Base-by-base conservation (phyloP, 225 moss, liverwort and hornwort species). In the Marchantia paleacea region DNA sequence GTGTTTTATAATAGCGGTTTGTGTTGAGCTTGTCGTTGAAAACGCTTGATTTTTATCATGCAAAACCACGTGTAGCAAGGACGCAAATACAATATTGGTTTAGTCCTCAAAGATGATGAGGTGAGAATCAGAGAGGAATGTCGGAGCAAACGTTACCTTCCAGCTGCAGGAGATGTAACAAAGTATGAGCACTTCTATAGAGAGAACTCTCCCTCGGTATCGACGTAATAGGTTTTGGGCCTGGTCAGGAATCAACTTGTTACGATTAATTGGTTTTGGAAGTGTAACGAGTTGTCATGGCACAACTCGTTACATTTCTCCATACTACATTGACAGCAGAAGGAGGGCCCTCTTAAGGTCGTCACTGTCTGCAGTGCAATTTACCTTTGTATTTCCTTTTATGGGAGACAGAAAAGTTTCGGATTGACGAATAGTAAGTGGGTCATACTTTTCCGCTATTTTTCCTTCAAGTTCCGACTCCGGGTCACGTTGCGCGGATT, bases 21-120 rank as follows among this genome's bases (percentile, higher is more conserved):
- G 90, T 64, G 51, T 96, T 90, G n/a, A 49, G 0, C 11, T 54
- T 80, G 63, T 91, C 85, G 70, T 28, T 62, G 47, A 47, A 89
- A 84, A 72, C 87, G 73, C 83, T 86, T 77, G 15, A 69, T 52
- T 26, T 61, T 62, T 58, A 69, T 16, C 30, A 78, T 77, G 76
- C 11, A n/a, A 58, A 54, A 69, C n/a, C 68, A 82, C 19, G 19
- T 70, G 18, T 9, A 30, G 55, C 57, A 55, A 75, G 55, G 29
- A 75, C 29, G 75, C 55, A 30, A 73, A 52, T 12, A 52, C 53
- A 25, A n/a, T 20, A 8, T 18, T 31, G 70, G 20, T 20, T 31
- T 15, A 10, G 30, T 31, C 28, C 19, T 13, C 39, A 13, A 39
- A 16, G 16, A 58, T 14, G 13, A 69, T 18, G 13, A 47, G 69